Base-by-base conservation (phyloP, 2,329 filamentous ascomycete species). In the Coniochaeta sp. region DNA sequence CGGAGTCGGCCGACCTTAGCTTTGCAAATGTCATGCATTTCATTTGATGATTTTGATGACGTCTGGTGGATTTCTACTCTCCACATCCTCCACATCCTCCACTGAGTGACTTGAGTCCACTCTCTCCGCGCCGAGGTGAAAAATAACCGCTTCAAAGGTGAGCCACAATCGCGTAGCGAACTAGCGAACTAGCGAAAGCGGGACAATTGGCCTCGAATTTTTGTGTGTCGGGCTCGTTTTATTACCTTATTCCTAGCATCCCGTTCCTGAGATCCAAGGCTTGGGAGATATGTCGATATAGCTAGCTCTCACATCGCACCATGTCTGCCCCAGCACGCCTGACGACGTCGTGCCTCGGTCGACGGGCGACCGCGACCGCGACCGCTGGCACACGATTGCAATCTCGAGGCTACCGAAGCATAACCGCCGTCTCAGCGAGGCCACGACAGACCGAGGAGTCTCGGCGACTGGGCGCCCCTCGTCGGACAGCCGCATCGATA, bases 271-370 rank as follows among this genome's bases (percentile, higher is more conserved):
- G 22, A 26, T 50, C 44, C 10, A 50, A 14, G 17, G 2, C 22
- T 28, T 14, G 47, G 47, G 17, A 52, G 42, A 47, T 6, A 34
- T 57, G 55, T 44, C 38, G 55, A 40, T 57, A 57, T 57, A 57
- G 55, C 26, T 57, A 57, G 55, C 26, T 10, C 47, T 57, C 24
- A 36, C 58, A 59, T 30, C 40, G 52, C 57, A 60, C 44, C 50
- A 69, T 70, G 69, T 66, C 65, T 60, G 62, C 70, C 44, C 66
- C 68, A 47, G 62, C 62, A 61, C 67, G 69, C 32, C 63, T 71
- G 60, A 65, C 67, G 52, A 62, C 64, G 54, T 52, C 47, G 47
- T 60, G 64, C 52, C 65, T 70, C 59, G 67, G 65, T 61, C 66
- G 68, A 60, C 62, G 63, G 34, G 59, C 40, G n/a, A 54, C 54